A percentile compares a stretch with the other conserved stretches of the same genome.
phyloP scores from a whole-genome alignment of 345 rosid genomes.

The Populus tremula region DNA sequence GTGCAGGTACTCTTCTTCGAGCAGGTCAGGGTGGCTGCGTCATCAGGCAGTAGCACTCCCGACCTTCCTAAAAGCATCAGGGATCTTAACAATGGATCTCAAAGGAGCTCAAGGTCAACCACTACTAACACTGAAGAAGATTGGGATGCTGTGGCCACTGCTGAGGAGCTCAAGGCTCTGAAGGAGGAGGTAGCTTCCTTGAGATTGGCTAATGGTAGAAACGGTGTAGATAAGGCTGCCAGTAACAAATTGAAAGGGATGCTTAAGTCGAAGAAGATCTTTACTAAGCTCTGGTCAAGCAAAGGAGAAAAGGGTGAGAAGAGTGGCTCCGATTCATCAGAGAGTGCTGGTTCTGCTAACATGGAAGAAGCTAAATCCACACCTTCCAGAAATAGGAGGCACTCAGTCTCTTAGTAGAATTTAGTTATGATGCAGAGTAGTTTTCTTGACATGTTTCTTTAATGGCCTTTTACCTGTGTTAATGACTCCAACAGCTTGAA shows the following conservation, averaged over 20 bases:
- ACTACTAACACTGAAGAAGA: conserved; percentile 69
- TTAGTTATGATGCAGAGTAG: conserved; percentile 5
- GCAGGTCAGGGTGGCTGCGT: conserved; percentile 65
- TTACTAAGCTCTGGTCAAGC: conserved; percentile 51
- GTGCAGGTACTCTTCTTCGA: conserved; percentile 84
- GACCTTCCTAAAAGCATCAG: conserved; percentile 55
- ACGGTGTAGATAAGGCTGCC: conserved; percentile 36
- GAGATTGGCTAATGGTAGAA: conserved; percentile 41
- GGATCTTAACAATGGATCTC: conserved; percentile 53
- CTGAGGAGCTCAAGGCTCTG: conserved; percentile 68
- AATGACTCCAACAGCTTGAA: conserved; percentile 18
- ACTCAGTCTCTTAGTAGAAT: conserved; percentile 58
- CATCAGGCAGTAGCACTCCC: conserved; percentile 83
- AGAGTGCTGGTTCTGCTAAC: conserved; percentile 56
- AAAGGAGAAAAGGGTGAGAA: conserved; percentile 58
- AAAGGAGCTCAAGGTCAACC: conserved; percentile 68
- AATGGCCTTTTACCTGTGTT: background rate
- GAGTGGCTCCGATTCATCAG: conserved; percentile 81
- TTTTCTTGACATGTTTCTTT: conserved; percentile 5
- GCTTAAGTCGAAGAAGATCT: conserved; percentile 62
- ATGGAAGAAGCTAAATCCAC: conserved; percentile 56
- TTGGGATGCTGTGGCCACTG: conserved; percentile 75
- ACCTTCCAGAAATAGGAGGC: conserved; percentile 67
- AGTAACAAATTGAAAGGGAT: conserved; percentile 61
- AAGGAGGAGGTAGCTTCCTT: conserved; percentile 62